Percentiles rank a stretch among this genome's conserved stretches.
These are phyloP conservation scores for Coniosporium uncinatum DNA, from an alignment of 2,329 filamentous ascomycete species.

Conservation along the genomic window DNA sequence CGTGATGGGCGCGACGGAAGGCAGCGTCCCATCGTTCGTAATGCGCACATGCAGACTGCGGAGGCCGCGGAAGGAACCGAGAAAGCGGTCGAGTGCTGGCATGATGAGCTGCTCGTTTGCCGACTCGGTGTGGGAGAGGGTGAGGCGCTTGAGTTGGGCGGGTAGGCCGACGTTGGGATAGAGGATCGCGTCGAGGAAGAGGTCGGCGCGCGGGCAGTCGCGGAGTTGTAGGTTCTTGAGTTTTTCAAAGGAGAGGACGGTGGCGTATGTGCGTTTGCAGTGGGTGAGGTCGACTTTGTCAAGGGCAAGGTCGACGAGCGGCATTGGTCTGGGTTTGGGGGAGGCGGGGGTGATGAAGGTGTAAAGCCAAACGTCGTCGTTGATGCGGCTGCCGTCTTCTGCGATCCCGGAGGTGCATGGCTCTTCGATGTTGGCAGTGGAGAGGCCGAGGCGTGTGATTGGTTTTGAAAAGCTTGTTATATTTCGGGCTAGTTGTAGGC, in stretches of 20 bases:
- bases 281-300: not conserved
- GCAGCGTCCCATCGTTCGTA: not conserved
- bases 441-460: not conserved
- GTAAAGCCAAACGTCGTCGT: not conserved
- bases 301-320: not conserved
- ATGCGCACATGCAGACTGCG: not conserved
- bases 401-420: too few relatives aligned
- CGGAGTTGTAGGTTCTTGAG: not conserved
- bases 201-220: not conserved
- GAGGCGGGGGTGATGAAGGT: not conserved
- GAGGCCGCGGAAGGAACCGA: not conserved
- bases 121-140: not conserved
- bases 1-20: not conserved
- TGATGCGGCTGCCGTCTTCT: not conserved
- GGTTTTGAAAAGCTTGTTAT: not conserved
- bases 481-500: not conserved
- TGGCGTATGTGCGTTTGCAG: not conserved
- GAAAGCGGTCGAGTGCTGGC: not conserved
- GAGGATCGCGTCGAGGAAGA: not conserved
- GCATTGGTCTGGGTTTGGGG: not conserved
- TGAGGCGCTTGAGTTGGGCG: not conserved
- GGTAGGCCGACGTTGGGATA: not conserved
- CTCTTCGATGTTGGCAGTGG: not conserved
- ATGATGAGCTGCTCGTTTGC: not conserved
- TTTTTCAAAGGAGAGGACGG: not conserved